Conservation (phyloP, 2,329 filamentous ascomycete species). For the Talaromyces piceae region DNA sequence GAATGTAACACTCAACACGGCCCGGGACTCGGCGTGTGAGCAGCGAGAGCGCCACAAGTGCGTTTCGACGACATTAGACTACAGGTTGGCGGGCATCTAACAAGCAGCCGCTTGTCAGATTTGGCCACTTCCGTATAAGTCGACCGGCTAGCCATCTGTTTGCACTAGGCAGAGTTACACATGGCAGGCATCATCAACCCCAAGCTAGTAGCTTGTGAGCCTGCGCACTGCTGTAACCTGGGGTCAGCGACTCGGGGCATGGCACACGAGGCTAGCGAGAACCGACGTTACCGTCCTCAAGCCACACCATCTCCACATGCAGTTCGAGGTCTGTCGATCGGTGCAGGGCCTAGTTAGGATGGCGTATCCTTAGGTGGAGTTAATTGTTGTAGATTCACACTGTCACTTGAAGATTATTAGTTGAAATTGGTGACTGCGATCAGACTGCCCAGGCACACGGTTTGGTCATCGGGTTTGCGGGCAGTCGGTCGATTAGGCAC, state of each 20-base stretch:
- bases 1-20: slow-evolving; percentile 8
- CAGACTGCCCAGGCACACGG: not conserved
- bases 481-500: not conserved
- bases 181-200: not conserved
- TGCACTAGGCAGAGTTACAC: slow-evolving; percentile 4
- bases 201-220: not conserved
- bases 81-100: not conserved
- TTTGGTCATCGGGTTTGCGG: not conserved
- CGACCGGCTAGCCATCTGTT: not conserved
- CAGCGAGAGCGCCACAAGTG: not conserved
- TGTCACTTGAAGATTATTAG: not conserved
- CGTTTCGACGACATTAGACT: not conserved
- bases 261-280: not conserved
- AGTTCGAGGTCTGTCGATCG: slow-evolving; percentile 6
- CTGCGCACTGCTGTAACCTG: slow-evolving; percentile 6
- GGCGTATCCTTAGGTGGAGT: not conserved
- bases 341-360: not conserved
- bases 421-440: no score
- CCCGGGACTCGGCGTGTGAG: not conserved
- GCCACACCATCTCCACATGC: slow-evolving; percentile 3
- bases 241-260: not conserved
- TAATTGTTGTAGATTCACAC: not conserved
- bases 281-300: not conserved
- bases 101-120: not conserved
- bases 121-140: not conserved